phyloP scores from a whole-genome alignment of 2,329 filamentous ascomycete species.

The Cadophora sp. region DNA sequence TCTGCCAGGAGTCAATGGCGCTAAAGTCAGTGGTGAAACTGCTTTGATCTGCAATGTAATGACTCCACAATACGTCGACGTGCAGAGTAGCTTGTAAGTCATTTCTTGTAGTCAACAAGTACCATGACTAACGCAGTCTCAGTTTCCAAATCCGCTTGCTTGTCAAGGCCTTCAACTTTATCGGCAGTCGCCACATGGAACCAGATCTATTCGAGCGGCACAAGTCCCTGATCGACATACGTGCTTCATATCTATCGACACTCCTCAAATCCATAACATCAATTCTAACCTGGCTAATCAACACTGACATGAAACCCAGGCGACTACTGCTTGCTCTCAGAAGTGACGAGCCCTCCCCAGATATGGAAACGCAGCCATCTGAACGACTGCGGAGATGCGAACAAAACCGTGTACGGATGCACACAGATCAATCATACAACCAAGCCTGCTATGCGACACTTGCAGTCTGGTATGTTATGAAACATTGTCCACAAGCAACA shows the following conservation, averaged over 20 bases:
- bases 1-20: neutral
- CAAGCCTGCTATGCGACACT: slow-evolving; percentile 34
- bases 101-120: no score
- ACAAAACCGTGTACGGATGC: slow-evolving; percentile 22
- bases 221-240: slow-evolving; percentile 23
- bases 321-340: slow-evolving; percentile 26
- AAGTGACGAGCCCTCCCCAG: slow-evolving; percentile 7
- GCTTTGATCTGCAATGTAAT: slow-evolving; percentile 33
- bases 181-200: slow-evolving; percentile 26
- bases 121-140: neutral
- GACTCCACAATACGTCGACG: slow-evolving; percentile 27
- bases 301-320: slow-evolving; percentile 27
- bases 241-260: slow-evolving; percentile 21
- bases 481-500: slow-evolving; percentile 27
- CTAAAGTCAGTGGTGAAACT: neutral
- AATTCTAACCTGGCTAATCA: slow-evolving; percentile 27
- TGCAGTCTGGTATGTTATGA: slow-evolving; percentile 33
- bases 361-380: slow-evolving; percentile 21
- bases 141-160: slow-evolving; percentile 34
- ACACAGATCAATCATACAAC: slow-evolving; percentile 30
- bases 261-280: slow-evolving; percentile 20
- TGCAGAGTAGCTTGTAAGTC: slow-evolving; percentile 32
- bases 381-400: slow-evolving; percentile 25
- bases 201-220: slow-evolving; percentile 26
- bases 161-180: slow-evolving; percentile 29